Base-by-base conservation (phyloP, 768 basidiomycete genomes). In the Tulasnella sp. region DNA sequence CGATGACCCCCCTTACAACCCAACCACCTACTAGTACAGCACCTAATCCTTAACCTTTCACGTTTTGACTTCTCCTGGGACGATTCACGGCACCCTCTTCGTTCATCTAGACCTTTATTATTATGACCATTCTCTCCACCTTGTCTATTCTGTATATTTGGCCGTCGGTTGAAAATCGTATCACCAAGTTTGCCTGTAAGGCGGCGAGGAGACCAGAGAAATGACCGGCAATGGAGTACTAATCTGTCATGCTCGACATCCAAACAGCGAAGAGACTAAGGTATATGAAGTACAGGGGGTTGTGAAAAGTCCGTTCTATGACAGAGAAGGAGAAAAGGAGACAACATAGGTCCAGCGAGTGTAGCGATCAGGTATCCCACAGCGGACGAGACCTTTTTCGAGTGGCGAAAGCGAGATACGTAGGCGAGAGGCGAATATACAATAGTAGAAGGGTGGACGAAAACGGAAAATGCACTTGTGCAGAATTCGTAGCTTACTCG, bases 401-500 rank as follows among this genome's bases (percentile, higher is more conserved):
- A 17, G 17, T 22, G 29, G 17, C n/a, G 36, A 73, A 37, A 29
- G 19, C 39, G 40, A 22, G 40, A 42, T 14, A 19, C 69, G 69
- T 39, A n/a, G 36, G 11, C 31, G 29, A 25, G 11, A 15, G 17
- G 22, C 42, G 42, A 54, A 40, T 45, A 49, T 38, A 45, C 42
- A 73, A 37, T 36, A 12, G 22, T 37, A 25, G 49, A 36, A 58
- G 22, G 14, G 25, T 12, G 29, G 40, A n/a, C 12, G 9, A 42
- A 45, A 5, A 45, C 39, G 22, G 40, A 17, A n/a, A 36, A 25
- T 17, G 34, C 19, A 12, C 31, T 37, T 22, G 25, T n/a, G 1
- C 14, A 34, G 58, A 34, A 64, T 14, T 29, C 15, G 1, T 19
- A 64, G 58, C 25, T 76, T 81, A 94, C 82, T 94, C 93, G 78